Base-by-base conservation (phyloP, 2,329 filamentous ascomycete genomes). In the Penicillium polonicum region DNA sequence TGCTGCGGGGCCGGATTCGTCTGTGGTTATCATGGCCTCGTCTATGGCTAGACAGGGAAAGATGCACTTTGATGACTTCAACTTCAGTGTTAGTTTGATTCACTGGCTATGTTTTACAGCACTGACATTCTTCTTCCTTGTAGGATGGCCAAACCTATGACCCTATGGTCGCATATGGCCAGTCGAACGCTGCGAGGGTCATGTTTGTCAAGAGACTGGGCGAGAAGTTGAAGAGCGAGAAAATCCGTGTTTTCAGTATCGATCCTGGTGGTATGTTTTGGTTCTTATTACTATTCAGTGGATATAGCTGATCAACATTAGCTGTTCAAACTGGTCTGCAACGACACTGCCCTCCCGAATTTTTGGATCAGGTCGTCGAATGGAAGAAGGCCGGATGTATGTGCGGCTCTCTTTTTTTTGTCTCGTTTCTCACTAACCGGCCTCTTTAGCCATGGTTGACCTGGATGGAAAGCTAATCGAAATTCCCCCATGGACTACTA, bases 181-280 rank as follows among this genome's bases (percentile, higher is more conserved):
- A 82, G 62, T 80, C 78, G 63, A 84, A 84, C 68, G 80, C 80
- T 31, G 80, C 80, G 2, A 81, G 82, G 53, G 77, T 82, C 12
- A 64, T 82, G 45, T 80, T 81, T 57, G 76, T 72, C 0, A 57
- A 76, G 27, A 73, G 68, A 13, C 68, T 81, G 13, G 76, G 78
- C 13, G 60, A 74, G 35, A 68, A 71, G 38, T 60, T 78, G 27
- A 58, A 64, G 1, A 54, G 46, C 5, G 66, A 65, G 21, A 70
- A 72, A 0, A 72, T 81, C 19, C 65, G 67, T 44, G 66, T 76
- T 0, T 79, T 76, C 46, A 69, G 71, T 3, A 50, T 80, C n/a
- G 78, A 81, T 58, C 79, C 79, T 9, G 79, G 79, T 29, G 59
- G 61, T 63, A 64, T 29, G 54, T 51, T 10, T 31, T 25, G 1